Percentiles rank a stretch among this genome's conserved stretches.
Conservation (phyloP, 2,329 filamentous ascomycete genomes). For the Neospermospora avenae region DNA sequence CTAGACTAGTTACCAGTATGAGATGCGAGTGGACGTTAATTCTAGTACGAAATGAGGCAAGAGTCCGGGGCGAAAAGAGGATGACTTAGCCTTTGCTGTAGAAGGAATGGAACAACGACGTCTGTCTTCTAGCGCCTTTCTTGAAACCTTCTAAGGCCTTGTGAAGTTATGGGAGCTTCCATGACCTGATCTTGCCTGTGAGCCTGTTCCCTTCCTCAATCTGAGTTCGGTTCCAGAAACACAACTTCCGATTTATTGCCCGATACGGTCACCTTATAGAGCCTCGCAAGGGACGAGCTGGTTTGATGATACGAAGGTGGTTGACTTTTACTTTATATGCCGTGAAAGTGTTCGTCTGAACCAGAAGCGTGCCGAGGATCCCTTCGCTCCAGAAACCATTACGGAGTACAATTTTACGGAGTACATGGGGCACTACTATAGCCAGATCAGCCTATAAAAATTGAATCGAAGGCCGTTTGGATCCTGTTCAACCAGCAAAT, state of each 20-base stretch:
- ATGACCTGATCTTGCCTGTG: not conserved
- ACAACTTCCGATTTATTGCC: not conserved
- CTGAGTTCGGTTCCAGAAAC: not conserved
- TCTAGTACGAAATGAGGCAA: not conserved
- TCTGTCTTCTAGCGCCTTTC: slow-evolving; percentile 4
- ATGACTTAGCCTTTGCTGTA: not conserved
- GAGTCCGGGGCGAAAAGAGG: not conserved
- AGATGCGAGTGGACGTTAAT: not conserved
- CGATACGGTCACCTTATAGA: not conserved
- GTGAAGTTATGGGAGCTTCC: not conserved
- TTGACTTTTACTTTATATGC: not conserved
- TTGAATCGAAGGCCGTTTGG: too few relatives aligned
- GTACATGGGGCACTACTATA: not conserved
- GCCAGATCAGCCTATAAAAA: not conserved
- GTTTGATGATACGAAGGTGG: not conserved
- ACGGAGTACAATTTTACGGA: too few relatives aligned
- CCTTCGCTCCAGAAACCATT: not conserved
- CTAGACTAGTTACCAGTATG: not conserved
- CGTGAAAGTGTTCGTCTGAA: slow-evolving; percentile 3
- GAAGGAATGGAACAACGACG: not conserved
- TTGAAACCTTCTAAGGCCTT: slow-evolving; percentile 5
- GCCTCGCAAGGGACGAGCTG: not conserved
- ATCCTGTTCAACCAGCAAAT: too few relatives aligned
- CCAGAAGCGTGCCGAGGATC: not conserved
- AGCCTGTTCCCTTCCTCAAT: not conserved